Evolutionary conservation across 2,329 filamentous ascomycete genomes (phyloP), one percentile per base, ranked within the genome.

Genomic region (Cordyceps cateniannulata): DNA sequence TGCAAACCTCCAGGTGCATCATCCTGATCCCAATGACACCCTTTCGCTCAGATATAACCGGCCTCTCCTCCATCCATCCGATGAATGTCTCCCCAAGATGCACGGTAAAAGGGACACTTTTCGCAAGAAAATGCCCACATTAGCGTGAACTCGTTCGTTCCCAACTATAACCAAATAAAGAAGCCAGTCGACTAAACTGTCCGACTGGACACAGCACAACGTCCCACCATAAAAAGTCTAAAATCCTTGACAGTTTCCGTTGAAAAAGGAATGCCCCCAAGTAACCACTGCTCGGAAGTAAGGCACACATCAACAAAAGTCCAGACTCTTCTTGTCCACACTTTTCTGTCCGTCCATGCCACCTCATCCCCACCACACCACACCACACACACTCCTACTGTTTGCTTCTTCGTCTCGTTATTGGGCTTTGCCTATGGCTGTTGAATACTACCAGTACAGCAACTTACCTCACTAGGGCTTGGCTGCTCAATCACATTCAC

Each of bases 241-340:
- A 52, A 35, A 40, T 22, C 12, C 14, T 10, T 20, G 14, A 24
- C 29, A 14, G 24, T 40, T 38, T 8, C 49, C 49, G 20, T 38
- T 24, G 47, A 29, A 29, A 29, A 29, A 29, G 27, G 14, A 35
- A 10, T 14, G 32, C 32, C 1, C 14, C 32, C 32, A 35, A 3
- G 32, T 10, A 9, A 9, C 4, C 14, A 35, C 32, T 35, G 10
- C 10, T 35, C 32, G 32, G 32, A 35, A 35, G 32, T 35, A 35
- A 35, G 32, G 38, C 29, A 35, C 29, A 52, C 40, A 10, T 35
- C 44, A 45, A 45, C 32, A 56, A 35, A n/a, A 38, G 27, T 56
- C 54, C 42, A 56, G 54, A 56, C 54, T 56, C n/a, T 56, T 56
- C 54, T 48, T 48, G 42, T 24, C 54, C 54, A 56, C 54, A 56